phyloP scores from a whole-genome alignment of 2,329 filamentous ascomycete genomes.

The Beauveria sp. region DNA sequence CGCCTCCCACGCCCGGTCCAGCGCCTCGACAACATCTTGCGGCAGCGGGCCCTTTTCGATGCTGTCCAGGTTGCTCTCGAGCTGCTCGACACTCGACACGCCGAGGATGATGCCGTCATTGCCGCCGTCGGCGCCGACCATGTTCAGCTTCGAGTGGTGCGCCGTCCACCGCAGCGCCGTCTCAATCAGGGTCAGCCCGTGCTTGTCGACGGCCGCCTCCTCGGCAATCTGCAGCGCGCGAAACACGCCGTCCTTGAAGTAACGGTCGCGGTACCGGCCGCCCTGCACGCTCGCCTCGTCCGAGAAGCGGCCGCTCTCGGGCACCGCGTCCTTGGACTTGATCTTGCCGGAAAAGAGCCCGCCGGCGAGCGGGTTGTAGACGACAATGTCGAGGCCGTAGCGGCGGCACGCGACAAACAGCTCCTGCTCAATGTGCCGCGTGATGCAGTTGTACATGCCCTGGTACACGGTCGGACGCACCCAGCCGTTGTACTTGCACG shows the following conservation, averaged over 20 bases:
- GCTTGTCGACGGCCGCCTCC: conserved; percentile 59
- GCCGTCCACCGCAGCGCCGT: conserved; percentile 65
- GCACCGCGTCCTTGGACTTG: conserved; percentile 55
- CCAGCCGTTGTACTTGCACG: conserved; percentile 72
- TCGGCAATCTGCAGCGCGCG: conserved; percentile 62
- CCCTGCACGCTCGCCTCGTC: conserved; percentile 45
- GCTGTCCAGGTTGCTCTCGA: conserved; percentile 48
- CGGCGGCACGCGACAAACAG: conserved; percentile 65
- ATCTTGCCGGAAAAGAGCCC: conserved; percentile 76
- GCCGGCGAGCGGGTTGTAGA: conserved; percentile 77
- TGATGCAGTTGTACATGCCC: conserved; percentile 81
- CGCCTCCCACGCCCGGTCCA: conserved; percentile 74
- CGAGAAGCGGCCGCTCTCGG: conserved; percentile 63
- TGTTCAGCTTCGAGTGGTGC: conserved; percentile 58
- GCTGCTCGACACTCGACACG: conserved; percentile 48
- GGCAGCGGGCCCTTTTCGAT: conserved; percentile 66
- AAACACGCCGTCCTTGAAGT: conserved; percentile 61
- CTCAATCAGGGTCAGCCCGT: conserved; percentile 63
- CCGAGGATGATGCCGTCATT: conserved; percentile 56
- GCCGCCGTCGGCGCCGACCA: conserved; percentile 46
- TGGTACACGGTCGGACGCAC: conserved; percentile 79
- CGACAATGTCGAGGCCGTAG: conserved; percentile 70
- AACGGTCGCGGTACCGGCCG: conserved; percentile 54
- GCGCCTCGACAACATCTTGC: conserved; percentile 62
- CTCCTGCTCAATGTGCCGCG: conserved; percentile 66